Percentiles rank a stretch among this genome's conserved stretches.
These are phyloP conservation scores for Ampelocalamus luodianensis DNA, from an alignment of 176 grass and related monocot genomes.

Conservation along the genomic window DNA sequence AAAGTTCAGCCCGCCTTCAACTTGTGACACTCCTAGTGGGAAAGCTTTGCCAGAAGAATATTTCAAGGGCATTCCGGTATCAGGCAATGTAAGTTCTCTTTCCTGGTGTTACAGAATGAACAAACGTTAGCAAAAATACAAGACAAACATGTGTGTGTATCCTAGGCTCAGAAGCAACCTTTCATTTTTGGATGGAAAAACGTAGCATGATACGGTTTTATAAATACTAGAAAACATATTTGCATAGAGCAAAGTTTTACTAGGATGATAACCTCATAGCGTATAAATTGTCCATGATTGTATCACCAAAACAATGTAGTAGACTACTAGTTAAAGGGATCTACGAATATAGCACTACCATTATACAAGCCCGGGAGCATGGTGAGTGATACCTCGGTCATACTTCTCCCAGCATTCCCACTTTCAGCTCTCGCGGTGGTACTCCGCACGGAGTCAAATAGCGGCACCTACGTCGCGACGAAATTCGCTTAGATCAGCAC, in stretches of 20 bases:
- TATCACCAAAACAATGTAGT: constrained; percentile 12
- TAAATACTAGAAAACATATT: background rate
- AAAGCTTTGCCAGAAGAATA: constrained; percentile 74
- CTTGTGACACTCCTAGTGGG: constrained; percentile 79
- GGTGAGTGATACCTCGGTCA: constrained; percentile 59
- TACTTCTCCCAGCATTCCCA: constrained; percentile 48
- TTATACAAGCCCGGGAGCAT: background rate
- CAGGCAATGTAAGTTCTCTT: constrained; percentile 40
- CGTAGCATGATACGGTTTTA: background rate
- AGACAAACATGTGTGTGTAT: background rate
- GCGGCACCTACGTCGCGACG: constrained; percentile 47
- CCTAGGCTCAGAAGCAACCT: constrained; percentile 8
- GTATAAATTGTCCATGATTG: background rate
- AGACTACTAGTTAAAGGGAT: background rate
- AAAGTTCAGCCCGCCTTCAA: constrained; percentile 70
- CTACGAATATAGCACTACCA: background rate
- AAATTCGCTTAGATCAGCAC: constrained; percentile 34
- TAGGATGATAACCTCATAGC: background rate
- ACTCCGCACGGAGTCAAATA: constrained; percentile 40
- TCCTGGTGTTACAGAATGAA: constrained; percentile 55
- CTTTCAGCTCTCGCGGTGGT: constrained; percentile 36
- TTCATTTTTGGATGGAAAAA: background rate
- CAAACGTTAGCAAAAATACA: constrained; percentile 24
- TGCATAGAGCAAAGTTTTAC: constrained; percentile 3
- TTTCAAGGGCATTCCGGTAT: constrained; percentile 42